Conservation (phyloP, 768 basidiomycete species). For the Mycena amicta region DNA sequence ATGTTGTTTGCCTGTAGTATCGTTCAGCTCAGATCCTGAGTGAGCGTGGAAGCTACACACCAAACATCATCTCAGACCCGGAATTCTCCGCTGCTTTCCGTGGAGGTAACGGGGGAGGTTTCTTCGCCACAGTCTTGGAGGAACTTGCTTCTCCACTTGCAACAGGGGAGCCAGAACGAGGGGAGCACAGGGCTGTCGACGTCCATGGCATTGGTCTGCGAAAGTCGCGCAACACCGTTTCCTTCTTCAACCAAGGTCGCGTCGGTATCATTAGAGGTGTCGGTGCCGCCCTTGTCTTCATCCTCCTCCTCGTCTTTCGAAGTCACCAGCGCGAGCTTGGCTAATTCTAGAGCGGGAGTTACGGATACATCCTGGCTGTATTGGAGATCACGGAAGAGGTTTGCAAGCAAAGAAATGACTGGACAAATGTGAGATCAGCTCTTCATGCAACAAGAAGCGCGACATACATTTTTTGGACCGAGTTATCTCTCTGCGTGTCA, state of each 20-base stretch:
- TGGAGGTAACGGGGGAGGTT: conserved; percentile 60
- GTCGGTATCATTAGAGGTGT: conserved; percentile 85
- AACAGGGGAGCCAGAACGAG: conserved; percentile 9
- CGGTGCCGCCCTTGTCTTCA: conserved; percentile 73
- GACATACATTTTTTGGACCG: conserved; percentile 82
- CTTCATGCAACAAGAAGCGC: conserved; percentile 3
- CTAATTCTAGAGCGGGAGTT: conserved; percentile 83
- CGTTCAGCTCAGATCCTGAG: conserved; percentile 16
- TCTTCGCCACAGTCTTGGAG: conserved; percentile 32
- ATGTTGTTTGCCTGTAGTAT: conserved; percentile 83
- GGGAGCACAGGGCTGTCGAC: conserved; percentile 42
- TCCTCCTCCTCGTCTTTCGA: conserved; percentile 90
- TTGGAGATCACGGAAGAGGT: conserved; percentile 78
- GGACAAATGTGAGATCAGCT: conserved; percentile 17
- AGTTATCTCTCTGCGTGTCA: conserved; percentile 78
- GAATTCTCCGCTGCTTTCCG: conserved; percentile 53
- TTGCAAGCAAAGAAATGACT: conserved; percentile 83
- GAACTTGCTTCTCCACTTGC: conserved; percentile 23
- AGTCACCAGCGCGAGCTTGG: conserved; percentile 89
- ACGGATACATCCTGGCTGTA: conserved; percentile 65
- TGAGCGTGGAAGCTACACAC: conserved; percentile 46
- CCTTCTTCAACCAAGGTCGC: conserved; percentile 86
- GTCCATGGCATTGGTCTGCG: conserved; percentile 53
- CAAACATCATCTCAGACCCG: conserved; percentile 90
- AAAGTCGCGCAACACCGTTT: conserved; percentile 45